phyloP scores from a whole-genome alignment of 2,329 filamentous ascomycete species.

The Myriangium duriaei region DNA sequence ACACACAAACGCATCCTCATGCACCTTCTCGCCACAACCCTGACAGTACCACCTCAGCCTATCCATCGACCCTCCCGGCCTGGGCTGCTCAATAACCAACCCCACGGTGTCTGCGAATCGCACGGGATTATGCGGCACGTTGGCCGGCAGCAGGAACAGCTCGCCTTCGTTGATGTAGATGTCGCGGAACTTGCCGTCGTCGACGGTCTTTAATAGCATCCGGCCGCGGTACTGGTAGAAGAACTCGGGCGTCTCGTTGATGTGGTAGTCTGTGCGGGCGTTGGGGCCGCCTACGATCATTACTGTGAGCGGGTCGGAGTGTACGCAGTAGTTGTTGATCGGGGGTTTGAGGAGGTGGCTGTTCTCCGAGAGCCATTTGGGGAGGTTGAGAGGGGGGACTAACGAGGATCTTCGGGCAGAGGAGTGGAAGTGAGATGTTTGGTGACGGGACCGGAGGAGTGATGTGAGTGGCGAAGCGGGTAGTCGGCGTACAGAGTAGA shows the following conservation, averaged over 20 bases:
- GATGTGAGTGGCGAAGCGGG: background rate
- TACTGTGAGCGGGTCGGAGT: slow-evolving; percentile 69
- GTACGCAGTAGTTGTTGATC: slow-evolving; percentile 95
- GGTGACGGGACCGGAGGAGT: background rate
- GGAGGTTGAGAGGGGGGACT: slow-evolving; percentile 29
- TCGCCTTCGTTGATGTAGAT: slow-evolving; percentile 85
- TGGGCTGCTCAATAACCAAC: slow-evolving; percentile 75
- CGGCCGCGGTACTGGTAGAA: slow-evolving; percentile 93
- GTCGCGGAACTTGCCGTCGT: slow-evolving; percentile 59
- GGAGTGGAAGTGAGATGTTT: background rate
- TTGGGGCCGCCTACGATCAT: slow-evolving; percentile 97
- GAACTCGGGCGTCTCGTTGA: slow-evolving; percentile 92
- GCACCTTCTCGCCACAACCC: slow-evolving; percentile 57
- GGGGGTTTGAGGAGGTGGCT: slow-evolving; percentile 85
- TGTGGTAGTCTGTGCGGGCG: slow-evolving; percentile 93
- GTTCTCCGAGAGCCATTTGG: slow-evolving; percentile 62
- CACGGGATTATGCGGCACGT: slow-evolving; percentile 93
- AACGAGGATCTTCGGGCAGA: slow-evolving; percentile 10
- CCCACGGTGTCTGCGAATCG: slow-evolving; percentile 91
- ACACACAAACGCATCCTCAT: slow-evolving; percentile 79
- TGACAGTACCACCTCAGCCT: slow-evolving; percentile 84
- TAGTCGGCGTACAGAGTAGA: background rate
- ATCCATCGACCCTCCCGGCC: slow-evolving; percentile 59
- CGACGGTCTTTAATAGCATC: slow-evolving; percentile 88
- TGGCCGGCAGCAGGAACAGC: slow-evolving; percentile 84